Evolutionary conservation across 139 green algal genomes (phyloP).

Genomic region (Eudorina sp.): DNA sequence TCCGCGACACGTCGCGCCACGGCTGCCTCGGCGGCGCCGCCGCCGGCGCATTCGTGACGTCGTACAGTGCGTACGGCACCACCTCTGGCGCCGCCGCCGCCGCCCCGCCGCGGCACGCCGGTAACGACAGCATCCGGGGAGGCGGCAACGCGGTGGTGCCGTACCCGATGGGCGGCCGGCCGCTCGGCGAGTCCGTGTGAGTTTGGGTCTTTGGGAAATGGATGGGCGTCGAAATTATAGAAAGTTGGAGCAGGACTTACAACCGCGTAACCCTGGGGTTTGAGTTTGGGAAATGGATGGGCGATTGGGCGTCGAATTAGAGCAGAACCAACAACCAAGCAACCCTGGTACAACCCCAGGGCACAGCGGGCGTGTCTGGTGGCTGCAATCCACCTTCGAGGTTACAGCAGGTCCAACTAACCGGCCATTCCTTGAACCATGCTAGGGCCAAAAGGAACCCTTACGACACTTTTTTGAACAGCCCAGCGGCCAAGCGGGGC

Average conservation of each 20-base stretch:
- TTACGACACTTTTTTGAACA: too few species aligned
- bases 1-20: slow-evolving; percentile 16
- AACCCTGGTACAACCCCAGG: neutral
- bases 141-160: neutral
- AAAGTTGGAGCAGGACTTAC: too few species aligned
- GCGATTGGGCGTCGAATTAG: neutral
- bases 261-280: too few species aligned
- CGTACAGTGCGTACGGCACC: neutral
- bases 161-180: neutral
- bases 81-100: neutral
- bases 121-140: neutral
- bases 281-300: neutral
- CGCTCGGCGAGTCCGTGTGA: slow-evolving; percentile 11
- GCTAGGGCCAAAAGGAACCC: too few species aligned
- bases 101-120: too few species aligned
- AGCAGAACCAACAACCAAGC: too few species aligned
- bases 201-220: neutral
- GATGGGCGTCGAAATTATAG: too few species aligned
- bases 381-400: too few species aligned
- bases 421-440: too few species aligned
- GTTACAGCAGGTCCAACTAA: too few species aligned
- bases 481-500: too few species aligned
- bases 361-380: neutral
- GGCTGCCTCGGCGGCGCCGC: neutral
- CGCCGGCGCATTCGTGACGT: neutral